Evolutionary conservation across 75 land plant genomes (phyloP).

Genomic region (Chamaecyparis obtusa): DNA sequence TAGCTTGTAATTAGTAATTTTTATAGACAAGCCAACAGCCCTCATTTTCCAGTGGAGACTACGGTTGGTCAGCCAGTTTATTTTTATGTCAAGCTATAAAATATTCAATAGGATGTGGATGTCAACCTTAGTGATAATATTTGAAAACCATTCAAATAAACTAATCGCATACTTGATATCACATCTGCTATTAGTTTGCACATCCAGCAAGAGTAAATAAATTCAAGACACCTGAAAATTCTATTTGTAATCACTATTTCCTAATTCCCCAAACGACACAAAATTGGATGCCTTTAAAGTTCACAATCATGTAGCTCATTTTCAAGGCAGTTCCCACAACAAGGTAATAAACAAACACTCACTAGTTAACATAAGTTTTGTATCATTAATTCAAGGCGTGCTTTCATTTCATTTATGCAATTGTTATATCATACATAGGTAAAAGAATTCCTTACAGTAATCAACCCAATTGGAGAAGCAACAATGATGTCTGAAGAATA

Average conservation of each 20-base stretch:
- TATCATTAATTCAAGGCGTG: background rate
- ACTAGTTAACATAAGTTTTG: background rate
- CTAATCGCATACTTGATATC: too few species aligned
- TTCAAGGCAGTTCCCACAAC: background rate
- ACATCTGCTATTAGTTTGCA: too few species aligned
- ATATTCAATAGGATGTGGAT: too few species aligned
- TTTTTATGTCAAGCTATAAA: too few species aligned
- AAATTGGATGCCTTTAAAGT: background rate
- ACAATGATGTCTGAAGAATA: conserved; percentile 91
- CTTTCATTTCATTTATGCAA: background rate
- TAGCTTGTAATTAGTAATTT: too few species aligned
- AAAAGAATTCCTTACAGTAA: conserved; percentile 54
- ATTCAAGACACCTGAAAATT: background rate
- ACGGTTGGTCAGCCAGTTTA: too few species aligned
- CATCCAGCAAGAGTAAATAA: background rate
- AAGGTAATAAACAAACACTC: background rate
- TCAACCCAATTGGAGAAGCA: conserved; percentile 84
- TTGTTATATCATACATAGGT: background rate
- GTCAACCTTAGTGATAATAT: too few species aligned
- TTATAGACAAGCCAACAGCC: too few species aligned
- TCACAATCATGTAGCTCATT: background rate
- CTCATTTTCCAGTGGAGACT: too few species aligned
- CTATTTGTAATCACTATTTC: background rate
- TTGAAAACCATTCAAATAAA: too few species aligned
- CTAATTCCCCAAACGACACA: background rate